Conservation (phyloP, 169 alveolate genomes). For the Plasmodium fragile region DNA sequence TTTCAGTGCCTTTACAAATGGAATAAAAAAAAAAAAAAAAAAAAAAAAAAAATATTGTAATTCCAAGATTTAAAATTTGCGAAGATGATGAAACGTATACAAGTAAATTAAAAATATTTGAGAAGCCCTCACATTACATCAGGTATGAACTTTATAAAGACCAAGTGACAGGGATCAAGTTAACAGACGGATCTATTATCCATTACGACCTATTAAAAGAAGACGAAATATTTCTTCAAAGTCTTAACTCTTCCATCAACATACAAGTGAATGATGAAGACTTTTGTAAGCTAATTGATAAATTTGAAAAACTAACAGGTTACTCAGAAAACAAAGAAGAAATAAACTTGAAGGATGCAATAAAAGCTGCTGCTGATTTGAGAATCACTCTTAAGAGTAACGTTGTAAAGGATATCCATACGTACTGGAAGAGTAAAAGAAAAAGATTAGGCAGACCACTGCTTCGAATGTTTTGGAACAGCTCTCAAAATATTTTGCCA, state of each 20-base stretch:
- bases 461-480: constrained; percentile 88
- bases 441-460: constrained; percentile 87
- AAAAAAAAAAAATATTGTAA: constrained; percentile 52
- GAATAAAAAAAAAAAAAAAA: background rate
- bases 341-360: constrained; percentile 77
- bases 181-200: constrained; percentile 82
- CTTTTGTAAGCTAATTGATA: constrained; percentile 81
- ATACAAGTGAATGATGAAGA: constrained; percentile 70
- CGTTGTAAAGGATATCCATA: constrained; percentile 70
- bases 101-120: constrained; percentile 72
- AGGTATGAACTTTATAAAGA: constrained; percentile 87
- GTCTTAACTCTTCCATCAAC: constrained; percentile 74
- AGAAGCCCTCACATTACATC: constrained; percentile 86
- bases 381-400: constrained; percentile 34
- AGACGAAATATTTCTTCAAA: constrained; percentile 84
- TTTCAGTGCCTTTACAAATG: background rate
- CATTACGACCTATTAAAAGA: constrained; percentile 87
- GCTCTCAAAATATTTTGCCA: constrained; percentile 88
- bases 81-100: constrained; percentile 35
- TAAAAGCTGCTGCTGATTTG: constrained; percentile 75
- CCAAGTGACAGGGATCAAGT: constrained; percentile 85
- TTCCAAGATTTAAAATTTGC: constrained; percentile 72
- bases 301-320: constrained; percentile 82
- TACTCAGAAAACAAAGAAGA: constrained; percentile 72
- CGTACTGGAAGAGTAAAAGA: constrained; percentile 86